These are phyloP conservation scores for Silene latifolia DNA, from an alignment of 148 eudicot genomes.

Conservation along the genomic window DNA sequence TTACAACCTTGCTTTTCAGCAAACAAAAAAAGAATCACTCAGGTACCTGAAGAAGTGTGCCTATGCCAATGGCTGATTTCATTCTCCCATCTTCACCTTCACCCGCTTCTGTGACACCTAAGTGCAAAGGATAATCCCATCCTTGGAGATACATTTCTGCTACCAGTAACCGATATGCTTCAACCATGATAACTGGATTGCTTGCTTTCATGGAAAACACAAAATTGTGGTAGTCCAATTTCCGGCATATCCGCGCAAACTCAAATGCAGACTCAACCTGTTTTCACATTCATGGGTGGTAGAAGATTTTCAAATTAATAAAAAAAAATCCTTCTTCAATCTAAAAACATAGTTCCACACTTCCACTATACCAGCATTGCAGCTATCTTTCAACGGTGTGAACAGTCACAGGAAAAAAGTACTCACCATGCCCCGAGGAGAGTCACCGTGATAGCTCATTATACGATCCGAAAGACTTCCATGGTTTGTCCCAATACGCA, in stretches of 20 bases:
- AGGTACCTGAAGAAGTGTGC: conserved; percentile 93
- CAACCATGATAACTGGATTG: conserved; percentile 97
- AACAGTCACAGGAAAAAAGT: not conserved
- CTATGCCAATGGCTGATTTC: conserved; percentile 98
- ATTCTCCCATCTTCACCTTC: conserved; percentile 99
- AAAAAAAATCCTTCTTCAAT: not conserved
- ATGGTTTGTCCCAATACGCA: conserved; percentile 98
- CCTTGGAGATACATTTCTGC: conserved; percentile 96
- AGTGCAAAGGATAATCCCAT: conserved; percentile 94
- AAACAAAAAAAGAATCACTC: not conserved
- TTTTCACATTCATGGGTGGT: conserved; percentile 22
- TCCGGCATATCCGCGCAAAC: conserved; percentile 94
- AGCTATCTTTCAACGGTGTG: no score
- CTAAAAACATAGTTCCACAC: not conserved
- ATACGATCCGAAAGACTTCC: conserved; percentile 99
- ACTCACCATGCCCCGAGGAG: conserved; percentile 97
- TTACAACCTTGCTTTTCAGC: not conserved
- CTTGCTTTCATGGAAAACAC: conserved; percentile 99
- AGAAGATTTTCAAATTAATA: not conserved
- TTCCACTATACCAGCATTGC: not conserved
- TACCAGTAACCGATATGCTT: conserved; percentile 86
- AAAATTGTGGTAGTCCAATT: conserved; percentile 88
- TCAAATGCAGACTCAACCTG: conserved; percentile 99
- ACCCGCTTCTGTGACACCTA: conserved; percentile 99
- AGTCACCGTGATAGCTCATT: conserved; percentile 98